Base-by-base conservation (phyloP, 768 basidiomycete species). In the Kwoniella europaea region DNA sequence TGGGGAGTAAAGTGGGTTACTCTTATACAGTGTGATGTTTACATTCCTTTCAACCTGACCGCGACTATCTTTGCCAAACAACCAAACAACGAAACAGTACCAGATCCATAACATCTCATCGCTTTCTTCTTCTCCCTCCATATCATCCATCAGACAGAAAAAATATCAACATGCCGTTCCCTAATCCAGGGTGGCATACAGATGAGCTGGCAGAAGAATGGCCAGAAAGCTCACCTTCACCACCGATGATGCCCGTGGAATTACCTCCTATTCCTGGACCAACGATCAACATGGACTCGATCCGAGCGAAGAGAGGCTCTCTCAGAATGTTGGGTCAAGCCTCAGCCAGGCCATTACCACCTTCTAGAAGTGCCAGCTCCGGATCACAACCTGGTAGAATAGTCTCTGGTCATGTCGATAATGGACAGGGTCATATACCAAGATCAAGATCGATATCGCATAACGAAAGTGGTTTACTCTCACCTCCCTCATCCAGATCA, bases 121-220 rank as follows among this genome's bases (percentile, higher is more conserved):
- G 27, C 27, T 59, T 29, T 12, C 42, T 59, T 44, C 54, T 24
- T 22, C 3, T 42, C 35, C 35, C 53, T 57, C 12, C 9, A 18
- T 42, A 4, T 44, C 55, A 12, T n/a, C 29, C 42, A 50, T n/a
- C 68, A 50, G 43, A 52, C 20, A 44, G 10, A 2, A 27, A 27
- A 7, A 53, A 52, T 16, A 27, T 56, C 71, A 55, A 41, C 9
- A 72, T 72, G 71, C 18, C 71, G 12, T 54, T 66, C 55, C 44
- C 66, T n/a, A 71, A 72, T 0, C 82, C 83, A 22, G 81, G 73
- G 29, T 84, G 83, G 83, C 79, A 82, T 67, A 83, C 92, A 0
- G 91, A 92, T 65, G 94, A 95, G 80, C 88, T 97, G 7, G 90
- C 89, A 69, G 93, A 95, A 75, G 94, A 95, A 86, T 97, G 94